A percentile compares a stretch with the other conserved stretches of the same genome.
phyloP scores from a whole-genome alignment of 2,329 filamentous ascomycete genomes.

The Diplodia sapinea region DNA sequence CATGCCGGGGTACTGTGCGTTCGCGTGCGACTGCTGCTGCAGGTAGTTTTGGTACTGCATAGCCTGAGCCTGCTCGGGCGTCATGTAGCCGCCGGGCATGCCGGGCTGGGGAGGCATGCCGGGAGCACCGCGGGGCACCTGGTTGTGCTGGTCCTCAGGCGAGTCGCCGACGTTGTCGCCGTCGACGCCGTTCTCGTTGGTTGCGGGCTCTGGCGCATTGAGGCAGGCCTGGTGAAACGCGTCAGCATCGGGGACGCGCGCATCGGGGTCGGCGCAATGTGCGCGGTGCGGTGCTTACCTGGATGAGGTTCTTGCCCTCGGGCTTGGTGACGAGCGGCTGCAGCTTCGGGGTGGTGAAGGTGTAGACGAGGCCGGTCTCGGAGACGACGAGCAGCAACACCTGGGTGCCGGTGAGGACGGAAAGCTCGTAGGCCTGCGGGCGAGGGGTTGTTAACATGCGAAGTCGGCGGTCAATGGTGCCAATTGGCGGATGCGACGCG shows the following conservation, averaged over 20 bases:
- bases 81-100: slow-evolving; percentile 69
- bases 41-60: slow-evolving; percentile 88
- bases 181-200: slow-evolving; percentile 66
- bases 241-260: slow-evolving; percentile 2
- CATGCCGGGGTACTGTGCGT: slow-evolving; percentile 72
- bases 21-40: slow-evolving; percentile 66
- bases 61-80: slow-evolving; percentile 62
- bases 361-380: slow-evolving; percentile 96
- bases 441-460: slow-evolving; percentile 37
- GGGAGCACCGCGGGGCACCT: slow-evolving; percentile 76
- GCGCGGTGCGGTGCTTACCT: slow-evolving; percentile 65
- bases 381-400: slow-evolving; percentile 95
- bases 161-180: slow-evolving; percentile 71
- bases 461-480: slow-evolving; percentile 4
- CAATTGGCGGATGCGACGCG: slow-evolving; percentile 41
- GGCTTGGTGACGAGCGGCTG: slow-evolving; percentile 98
- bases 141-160: slow-evolving; percentile 84
- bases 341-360: slow-evolving; percentile 97
- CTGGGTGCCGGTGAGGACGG: slow-evolving; percentile 96
- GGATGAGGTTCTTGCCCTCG: slow-evolving; percentile 98
- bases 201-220: slow-evolving; percentile 89
- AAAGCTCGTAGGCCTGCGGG: slow-evolving; percentile 90
- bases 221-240: slow-evolving; percentile 76
- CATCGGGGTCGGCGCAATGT: slow-evolving; percentile 17
- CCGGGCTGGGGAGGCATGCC: slow-evolving; percentile 69